Base-by-base conservation (phyloP, 805 yeast species). In the Sugiyamaella boreocaroliniensis region DNA sequence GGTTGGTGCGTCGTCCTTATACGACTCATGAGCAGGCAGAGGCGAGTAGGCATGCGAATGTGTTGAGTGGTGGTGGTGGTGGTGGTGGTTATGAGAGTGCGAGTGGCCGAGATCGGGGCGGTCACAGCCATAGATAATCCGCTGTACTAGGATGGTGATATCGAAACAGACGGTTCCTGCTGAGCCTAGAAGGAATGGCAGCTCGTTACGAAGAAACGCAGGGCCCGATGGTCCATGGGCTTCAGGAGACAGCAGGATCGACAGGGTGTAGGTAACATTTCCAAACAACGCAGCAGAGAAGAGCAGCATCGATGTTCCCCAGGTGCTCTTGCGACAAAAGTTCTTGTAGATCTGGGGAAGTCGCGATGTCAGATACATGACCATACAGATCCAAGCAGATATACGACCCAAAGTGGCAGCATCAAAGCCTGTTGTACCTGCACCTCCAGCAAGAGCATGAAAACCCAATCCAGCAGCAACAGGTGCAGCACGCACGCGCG, bases 141-240 rank as follows among this genome's bases (percentile, higher is more conserved):
- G 58, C 55, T 73, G 76, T 40, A 50, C 48, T 40, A 73, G 60
- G 40, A 73, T 71, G 20, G 80, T 69, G 40, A 82, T 55, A 65
- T 90, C 97, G 67, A 90, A 89, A 2, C 81, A 58, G 16, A 89
- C 77, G 0, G 97, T 89, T 7, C 97, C 97, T 0, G 88, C 78
- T 58, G 93, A 83, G 1, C 97, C 97, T 22, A 89, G 62, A 32
- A 92, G 74, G 63, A 83, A 90, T 0, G 97, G 96, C 50, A 88
- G 65, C 61, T 89, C 96, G 46, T 80, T 82, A 58, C 71, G 58
- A 26, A 89, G 68, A 63, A 86, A 90, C 7, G 58, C 69, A 0
- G 67, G 69, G 14, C 69, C 64, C 7, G 60, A 56, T 29, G 73
- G 52, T 66, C 80, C 81, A 12, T 58, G 74, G 73, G 69, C 86